Conservation (phyloP, 225 moss, liverwort and hornwort species). For the Neckera pumila region DNA sequence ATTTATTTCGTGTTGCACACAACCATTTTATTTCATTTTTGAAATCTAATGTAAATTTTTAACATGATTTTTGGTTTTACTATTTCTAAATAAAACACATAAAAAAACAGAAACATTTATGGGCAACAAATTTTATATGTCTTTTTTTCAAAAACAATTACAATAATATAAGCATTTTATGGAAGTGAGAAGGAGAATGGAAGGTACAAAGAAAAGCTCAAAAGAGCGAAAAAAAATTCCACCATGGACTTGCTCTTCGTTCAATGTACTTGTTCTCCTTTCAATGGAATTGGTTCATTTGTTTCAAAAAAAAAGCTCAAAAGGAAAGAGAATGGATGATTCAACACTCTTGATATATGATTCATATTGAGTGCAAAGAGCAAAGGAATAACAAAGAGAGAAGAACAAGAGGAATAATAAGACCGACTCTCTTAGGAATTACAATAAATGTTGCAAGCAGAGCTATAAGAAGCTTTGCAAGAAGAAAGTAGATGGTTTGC, state of each 20-base stretch:
- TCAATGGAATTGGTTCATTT: too few relatives aligned
- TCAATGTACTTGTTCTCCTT: too few relatives aligned
- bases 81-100: accelerated
- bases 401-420: neutral
- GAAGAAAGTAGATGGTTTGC: neutral
- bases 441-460: neutral
- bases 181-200: accelerated
- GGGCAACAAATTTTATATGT: neutral
- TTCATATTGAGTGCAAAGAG: accelerated
- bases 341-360: too few relatives aligned
- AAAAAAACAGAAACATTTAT: neutral
- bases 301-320: neutral
- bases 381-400: neutral
- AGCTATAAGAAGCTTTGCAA: neutral
- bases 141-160: neutral
- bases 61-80: neutral
- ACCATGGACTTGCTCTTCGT: too few relatives aligned
- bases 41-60: neutral
- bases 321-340: neutral
- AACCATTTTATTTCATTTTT: neutral
- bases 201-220: neutral
- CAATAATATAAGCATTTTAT: neutral
- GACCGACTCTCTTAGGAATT: neutral
- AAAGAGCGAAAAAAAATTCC: too few relatives aligned
- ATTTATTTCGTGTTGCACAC: neutral